A percentile compares a stretch with the other conserved stretches of the same genome.
Conservation (phyloP, 345 rosid species). For the Citrus hindsii region DNA sequence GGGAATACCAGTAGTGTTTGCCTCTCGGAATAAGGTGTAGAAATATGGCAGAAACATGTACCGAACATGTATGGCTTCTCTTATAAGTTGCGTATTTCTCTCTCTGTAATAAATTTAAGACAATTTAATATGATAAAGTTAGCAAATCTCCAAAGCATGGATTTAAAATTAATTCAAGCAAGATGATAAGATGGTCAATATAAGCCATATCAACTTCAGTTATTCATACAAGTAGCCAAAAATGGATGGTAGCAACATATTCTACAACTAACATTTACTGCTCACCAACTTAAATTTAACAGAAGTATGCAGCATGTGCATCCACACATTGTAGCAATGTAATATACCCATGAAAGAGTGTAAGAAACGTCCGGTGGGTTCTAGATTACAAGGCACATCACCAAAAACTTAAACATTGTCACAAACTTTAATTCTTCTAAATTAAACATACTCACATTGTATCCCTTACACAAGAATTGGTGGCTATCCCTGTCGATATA, state of each 20-base stretch:
- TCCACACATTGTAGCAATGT: not conserved
- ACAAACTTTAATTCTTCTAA: not conserved
- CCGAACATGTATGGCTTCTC: conserved; percentile 86
- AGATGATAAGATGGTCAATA: not conserved
- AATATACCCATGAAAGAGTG: not conserved
- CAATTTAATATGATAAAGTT: not conserved
- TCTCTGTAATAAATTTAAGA: conserved; percentile 51
- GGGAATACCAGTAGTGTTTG: conserved; percentile 83
- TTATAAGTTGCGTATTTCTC: conserved; percentile 74
- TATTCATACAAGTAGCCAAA: not conserved
- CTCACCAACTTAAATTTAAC: not conserved
- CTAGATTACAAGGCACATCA: not conserved
- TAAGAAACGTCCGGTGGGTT: not conserved
- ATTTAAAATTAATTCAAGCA: not conserved
- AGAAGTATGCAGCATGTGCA: not conserved
- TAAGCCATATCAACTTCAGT: not conserved
- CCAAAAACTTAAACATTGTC: not conserved
- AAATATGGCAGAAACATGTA: conserved; percentile 87
- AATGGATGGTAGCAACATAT: not conserved
- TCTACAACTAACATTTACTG: not conserved
- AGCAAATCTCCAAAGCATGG: not conserved
- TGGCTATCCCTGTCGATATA: not conserved
- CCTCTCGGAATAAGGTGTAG: conserved; percentile 94
- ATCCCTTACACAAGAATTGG: not conserved
- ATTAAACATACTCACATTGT: not conserved